Evolutionary conservation across 208 protist genomes (phyloP).

Genomic region (Acanthamoeba lenticulata): DNA sequence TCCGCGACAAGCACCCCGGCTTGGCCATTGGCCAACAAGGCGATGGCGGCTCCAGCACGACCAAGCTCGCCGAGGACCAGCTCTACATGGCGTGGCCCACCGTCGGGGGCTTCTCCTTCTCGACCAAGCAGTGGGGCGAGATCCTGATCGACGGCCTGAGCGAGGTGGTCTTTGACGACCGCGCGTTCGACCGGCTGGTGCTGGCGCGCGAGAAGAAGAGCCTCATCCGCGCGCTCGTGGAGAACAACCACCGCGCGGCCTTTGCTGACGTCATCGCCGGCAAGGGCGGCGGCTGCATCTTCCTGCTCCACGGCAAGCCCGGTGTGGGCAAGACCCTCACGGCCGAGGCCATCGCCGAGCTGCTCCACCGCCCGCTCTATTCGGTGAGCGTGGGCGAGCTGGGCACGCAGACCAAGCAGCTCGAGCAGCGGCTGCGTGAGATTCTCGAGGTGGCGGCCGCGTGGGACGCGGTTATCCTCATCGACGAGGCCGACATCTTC

Average conservation of each 20-base stretch:
- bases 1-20: neutral
- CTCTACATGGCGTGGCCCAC: slow-evolving; percentile 9
- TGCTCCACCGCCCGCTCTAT: slow-evolving; percentile 80
- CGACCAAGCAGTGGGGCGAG: slow-evolving; percentile 7
- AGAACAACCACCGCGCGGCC: slow-evolving; percentile 21
- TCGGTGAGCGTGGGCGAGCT: slow-evolving; percentile 77
- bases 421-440: slow-evolving; percentile 68
- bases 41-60: neutral
- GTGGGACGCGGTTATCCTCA: slow-evolving; percentile 76
- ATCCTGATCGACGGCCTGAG: neutral
- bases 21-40: neutral
- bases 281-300: slow-evolving; percentile 78
- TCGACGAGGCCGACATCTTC: slow-evolving; percentile 80
- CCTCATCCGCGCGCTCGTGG: slow-evolving; percentile 68
- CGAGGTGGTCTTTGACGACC: neutral
- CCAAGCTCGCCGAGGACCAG: neutral
- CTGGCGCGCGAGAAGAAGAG: slow-evolving; percentile 66
- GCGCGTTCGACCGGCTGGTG: slow-evolving; percentile 62
- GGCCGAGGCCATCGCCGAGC: slow-evolving; percentile 78
- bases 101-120: neutral
- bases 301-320: slow-evolving; percentile 79
- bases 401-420: slow-evolving; percentile 47
- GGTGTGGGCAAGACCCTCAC: slow-evolving; percentile 81
- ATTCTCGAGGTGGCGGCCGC: slow-evolving; percentile 59
- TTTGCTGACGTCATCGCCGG: slow-evolving; percentile 76